These are phyloP conservation scores for Pyronema omphalodes DNA, from an alignment of 495 filamentous ascomycete genomes.

Conservation along the genomic window DNA sequence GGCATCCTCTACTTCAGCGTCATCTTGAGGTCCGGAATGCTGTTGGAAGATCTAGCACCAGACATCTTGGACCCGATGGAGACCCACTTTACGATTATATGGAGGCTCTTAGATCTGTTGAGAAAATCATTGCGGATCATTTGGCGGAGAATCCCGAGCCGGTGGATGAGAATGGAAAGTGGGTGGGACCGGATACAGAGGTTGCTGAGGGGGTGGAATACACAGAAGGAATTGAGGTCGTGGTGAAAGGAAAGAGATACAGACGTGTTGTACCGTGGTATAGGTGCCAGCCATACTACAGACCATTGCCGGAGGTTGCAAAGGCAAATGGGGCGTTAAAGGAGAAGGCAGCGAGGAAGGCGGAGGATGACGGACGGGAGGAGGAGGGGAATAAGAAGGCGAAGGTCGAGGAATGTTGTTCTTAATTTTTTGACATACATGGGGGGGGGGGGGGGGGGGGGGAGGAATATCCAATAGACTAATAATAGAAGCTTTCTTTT, in stretches of 20 bases:
- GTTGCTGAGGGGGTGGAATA: constrained; percentile 24
- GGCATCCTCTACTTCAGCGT: constrained; percentile 55
- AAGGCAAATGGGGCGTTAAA: constrained; percentile 58
- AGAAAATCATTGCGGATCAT: constrained; percentile 51
- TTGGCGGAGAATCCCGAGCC: constrained; percentile 42
- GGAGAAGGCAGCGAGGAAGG: constrained; percentile 27
- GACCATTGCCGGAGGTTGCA: constrained; percentile 79
- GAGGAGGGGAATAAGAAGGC: constrained; percentile 28
- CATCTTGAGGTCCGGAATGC: constrained; percentile 69
- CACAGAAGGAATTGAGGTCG: constrained; percentile 20
- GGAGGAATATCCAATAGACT: no score
- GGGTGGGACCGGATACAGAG: constrained; percentile 14
- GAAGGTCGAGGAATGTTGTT: constrained; percentile 21
- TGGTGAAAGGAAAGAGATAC: constrained; percentile 8
- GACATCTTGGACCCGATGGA: constrained; percentile 38
- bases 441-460: background rate
- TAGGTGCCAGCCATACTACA: constrained; percentile 78
- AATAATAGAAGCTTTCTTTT: background rate
- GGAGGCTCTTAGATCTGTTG: constrained; percentile 44
- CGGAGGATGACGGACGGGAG: background rate
- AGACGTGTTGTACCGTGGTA: constrained; percentile 47
- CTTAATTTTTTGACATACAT: constrained; percentile 3
- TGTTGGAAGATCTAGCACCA: constrained; percentile 36
- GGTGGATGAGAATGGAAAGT: constrained; percentile 27
- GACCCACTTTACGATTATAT: constrained; percentile 43